phyloP scores from a whole-genome alignment of 371 early-diverging fungal genomes.

The Mortierella sp. region DNA sequence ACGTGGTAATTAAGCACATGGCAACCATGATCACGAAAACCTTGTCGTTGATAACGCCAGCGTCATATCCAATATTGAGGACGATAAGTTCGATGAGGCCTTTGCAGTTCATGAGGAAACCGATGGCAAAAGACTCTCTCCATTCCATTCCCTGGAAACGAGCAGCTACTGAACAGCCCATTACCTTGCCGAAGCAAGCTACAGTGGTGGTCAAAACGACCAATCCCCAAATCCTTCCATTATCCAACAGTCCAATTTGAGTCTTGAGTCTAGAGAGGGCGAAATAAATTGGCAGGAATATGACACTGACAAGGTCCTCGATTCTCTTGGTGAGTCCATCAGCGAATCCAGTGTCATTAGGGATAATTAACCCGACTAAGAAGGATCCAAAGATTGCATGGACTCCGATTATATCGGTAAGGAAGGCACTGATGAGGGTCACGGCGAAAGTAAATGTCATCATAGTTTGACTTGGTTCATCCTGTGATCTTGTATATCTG shows the following conservation, averaged over 20 bases:
- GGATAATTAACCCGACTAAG: conserved; percentile 87
- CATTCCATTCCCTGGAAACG: conserved; percentile 73
- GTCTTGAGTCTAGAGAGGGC: conserved; percentile 93
- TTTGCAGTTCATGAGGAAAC: conserved; percentile 96
- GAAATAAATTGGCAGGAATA: conserved; percentile 94
- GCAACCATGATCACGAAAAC: conserved; percentile 90
- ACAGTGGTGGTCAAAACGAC: conserved; percentile 80
- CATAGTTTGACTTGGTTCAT: conserved; percentile 72
- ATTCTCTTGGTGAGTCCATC: conserved; percentile 90
- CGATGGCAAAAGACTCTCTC: conserved; percentile 90
- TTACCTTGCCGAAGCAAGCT: conserved; percentile 90
- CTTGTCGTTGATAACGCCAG: conserved; percentile 82
- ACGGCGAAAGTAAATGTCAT: conserved; percentile 76
- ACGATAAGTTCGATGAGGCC: conserved; percentile 95
- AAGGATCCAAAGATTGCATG: conserved; percentile 96
- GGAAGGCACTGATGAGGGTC: conserved; percentile 78
- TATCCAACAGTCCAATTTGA: conserved; percentile 81
- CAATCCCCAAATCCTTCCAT: conserved; percentile 82
- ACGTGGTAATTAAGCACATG: conserved; percentile 83
- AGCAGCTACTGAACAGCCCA: conserved; percentile 84
- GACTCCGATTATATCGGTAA: conserved; percentile 90
- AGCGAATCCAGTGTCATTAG: conserved; percentile 91
- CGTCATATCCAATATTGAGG: conserved; percentile 90
- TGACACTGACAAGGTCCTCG: conserved; percentile 89
- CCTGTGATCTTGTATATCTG: conserved; percentile 63